Base-by-base conservation (phyloP, 176 grass and related monocot genomes). In the Musa schizocarpa region DNA sequence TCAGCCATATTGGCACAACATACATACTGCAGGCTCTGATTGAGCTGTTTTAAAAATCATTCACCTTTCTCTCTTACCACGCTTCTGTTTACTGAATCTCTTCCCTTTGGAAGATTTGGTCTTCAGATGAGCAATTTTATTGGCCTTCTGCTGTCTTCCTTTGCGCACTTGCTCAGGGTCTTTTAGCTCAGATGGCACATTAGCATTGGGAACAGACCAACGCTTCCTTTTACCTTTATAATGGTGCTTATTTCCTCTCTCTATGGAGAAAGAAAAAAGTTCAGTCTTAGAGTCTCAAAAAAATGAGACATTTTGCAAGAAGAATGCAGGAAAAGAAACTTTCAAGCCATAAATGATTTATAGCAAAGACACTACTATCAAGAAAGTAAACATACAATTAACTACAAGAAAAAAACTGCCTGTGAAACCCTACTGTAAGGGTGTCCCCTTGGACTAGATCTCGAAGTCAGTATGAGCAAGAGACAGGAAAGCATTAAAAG, bases 101-200 rank as follows among this genome's bases (percentile, higher is more conserved):
- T 72, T 72, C 56, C 87, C 83, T 23, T 80, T 86, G 0, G 83
- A 49, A 8, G 84, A 69, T 78, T 86, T 97, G 61, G 76, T 78
- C 53, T 98, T 91, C 76, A 91, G 54, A 26, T 62, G 77, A 1
- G 77, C 67, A 70, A 86, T 70, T 72, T 89, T 84, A 23, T 53
- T 74, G 26, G 84, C 86, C 74, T 98, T 91, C 68, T 86, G 68
- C 59, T 93, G 95, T 81, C 95, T 88, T 25, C 74, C 68, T 82
- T 91, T 99, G 65, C 85, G 82, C 82, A 99, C 80, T 69, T 94
- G 95, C 26, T 94, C 76, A 0, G 80, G 84, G 19, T 94, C 80
- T 76, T 89, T 93, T 70, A 91, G 81, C 80, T 98, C 90, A 3
- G 88, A 93, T 48, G 84, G 82, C 25, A 93, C 88, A 7, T 98